Conservation (phyloP, 768 basidiomycete genomes). For the Phylloporus sp. region DNA sequence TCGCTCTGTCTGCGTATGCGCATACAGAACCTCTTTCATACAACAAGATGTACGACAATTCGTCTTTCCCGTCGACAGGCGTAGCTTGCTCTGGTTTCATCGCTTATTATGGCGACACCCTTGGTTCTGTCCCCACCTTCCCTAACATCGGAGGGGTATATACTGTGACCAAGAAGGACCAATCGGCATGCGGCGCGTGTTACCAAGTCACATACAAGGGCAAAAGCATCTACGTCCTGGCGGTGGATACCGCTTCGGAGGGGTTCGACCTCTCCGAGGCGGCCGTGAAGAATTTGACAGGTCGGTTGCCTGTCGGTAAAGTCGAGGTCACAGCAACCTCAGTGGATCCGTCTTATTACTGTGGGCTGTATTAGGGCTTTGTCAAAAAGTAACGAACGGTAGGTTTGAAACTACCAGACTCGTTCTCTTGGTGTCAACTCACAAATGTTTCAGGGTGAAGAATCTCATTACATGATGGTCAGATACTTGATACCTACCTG, state of each 20-base stretch:
- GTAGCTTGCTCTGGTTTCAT: slow-evolving; percentile 53
- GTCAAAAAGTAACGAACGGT: not conserved
- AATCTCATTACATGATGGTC: not conserved
- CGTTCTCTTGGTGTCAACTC: not conserved
- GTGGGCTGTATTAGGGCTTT: slow-evolving; percentile 35
- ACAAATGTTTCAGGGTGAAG: not conserved
- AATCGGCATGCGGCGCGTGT: slow-evolving; percentile 53
- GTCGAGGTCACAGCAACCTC: slow-evolving; percentile 42
- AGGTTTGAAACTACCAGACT: slow-evolving; percentile 23
- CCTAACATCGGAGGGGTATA: slow-evolving; percentile 56
- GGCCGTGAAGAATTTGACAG: slow-evolving; percentile 54
- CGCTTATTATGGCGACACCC: slow-evolving; percentile 38
- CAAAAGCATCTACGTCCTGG: slow-evolving; percentile 20
- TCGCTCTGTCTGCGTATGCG: slow-evolving; percentile 4
- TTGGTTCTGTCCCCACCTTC: slow-evolving; percentile 52
- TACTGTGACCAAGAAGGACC: slow-evolving; percentile 45
- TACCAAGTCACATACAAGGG: slow-evolving; percentile 37
- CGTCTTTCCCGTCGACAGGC: slow-evolving; percentile 34
- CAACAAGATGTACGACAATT: slow-evolving; percentile 50
- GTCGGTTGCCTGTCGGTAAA: slow-evolving; percentile 42
- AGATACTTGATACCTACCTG: too few species aligned
- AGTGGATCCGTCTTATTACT: slow-evolving; percentile 44
- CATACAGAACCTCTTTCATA: slow-evolving; percentile 32
- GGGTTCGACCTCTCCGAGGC: slow-evolving; percentile 48
- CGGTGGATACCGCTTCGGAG: slow-evolving; percentile 23